These are phyloP conservation scores for Solanum bulbocastanum DNA, from an alignment of 257 asterid genomes.

Conservation along the genomic window DNA sequence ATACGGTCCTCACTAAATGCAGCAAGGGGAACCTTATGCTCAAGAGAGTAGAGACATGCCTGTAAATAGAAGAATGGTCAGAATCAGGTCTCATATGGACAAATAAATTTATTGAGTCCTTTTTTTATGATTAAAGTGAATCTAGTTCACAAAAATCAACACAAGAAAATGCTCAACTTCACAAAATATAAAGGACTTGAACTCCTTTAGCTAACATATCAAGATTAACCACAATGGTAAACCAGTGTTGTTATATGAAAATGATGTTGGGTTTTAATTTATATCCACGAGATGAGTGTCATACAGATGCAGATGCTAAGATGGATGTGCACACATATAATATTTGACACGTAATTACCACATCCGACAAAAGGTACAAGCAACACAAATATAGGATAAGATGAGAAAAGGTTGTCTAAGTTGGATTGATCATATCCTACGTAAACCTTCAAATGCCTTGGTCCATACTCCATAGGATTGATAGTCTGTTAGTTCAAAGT, in stretches of 20 bases:
- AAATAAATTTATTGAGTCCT: neutral
- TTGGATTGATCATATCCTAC: neutral
- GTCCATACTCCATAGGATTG: neutral
- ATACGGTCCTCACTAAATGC: slow-evolving; percentile 82
- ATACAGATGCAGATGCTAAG: neutral
- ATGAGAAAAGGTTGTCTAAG: neutral
- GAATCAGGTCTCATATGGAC: neutral
- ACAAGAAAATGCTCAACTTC: neutral
- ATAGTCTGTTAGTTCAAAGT: neutral
- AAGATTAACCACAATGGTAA: neutral
- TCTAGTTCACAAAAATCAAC: neutral
- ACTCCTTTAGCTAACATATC: neutral
- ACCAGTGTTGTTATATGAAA: neutral
- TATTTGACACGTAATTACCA: neutral
- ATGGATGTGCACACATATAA: neutral
- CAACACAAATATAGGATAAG: neutral
- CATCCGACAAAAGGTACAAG: neutral
- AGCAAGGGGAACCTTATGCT: slow-evolving; percentile 70
- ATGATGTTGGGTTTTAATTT: neutral
- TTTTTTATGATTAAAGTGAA: neutral
- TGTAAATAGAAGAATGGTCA: slow-evolving; percentile 12
- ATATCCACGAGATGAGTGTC: neutral
- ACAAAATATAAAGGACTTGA: neutral
- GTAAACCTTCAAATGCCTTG: neutral
- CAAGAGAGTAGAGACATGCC: slow-evolving; percentile 76